phyloP scores from a whole-genome alignment of 768 basidiomycete genomes.

The Podaxis sp. region DNA sequence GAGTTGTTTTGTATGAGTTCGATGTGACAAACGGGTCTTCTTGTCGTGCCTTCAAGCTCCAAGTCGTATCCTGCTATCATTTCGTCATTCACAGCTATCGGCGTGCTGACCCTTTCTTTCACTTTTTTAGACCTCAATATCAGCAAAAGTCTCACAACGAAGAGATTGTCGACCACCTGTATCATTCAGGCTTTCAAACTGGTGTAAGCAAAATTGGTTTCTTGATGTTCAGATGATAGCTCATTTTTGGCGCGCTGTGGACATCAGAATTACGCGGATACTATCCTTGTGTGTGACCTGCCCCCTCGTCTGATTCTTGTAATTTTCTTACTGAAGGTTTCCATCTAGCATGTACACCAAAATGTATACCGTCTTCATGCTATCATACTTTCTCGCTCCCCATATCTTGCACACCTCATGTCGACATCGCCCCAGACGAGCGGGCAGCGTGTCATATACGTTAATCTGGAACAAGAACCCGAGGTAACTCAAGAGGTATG shows the following conservation, averaged over 20 bases:
- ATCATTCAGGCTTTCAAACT: conserved; percentile 77
- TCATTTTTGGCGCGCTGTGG: conserved; percentile 15
- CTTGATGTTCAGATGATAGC: conserved; percentile 17
- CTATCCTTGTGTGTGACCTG: conserved; percentile 58
- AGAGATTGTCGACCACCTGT: conserved; percentile 76
- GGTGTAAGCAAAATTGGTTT: conserved; percentile 54
- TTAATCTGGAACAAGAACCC: conserved; percentile 75
- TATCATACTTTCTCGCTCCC: conserved; percentile 85
- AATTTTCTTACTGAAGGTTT: conserved; percentile 12
- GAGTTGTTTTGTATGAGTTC: conserved; percentile 31
- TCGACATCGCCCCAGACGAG: conserved; percentile 70
- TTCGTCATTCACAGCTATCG: not conserved
- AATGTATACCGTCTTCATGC: conserved; percentile 77
- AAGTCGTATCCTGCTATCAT: conserved; percentile 5
- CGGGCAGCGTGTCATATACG: conserved; percentile 68
- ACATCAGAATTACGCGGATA: conserved; percentile 78
- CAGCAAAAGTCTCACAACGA: conserved; percentile 66
- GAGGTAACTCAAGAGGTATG: conserved; percentile 84
- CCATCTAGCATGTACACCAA: conserved; percentile 67
- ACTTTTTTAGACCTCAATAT: conserved; percentile 42
- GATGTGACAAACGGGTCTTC: conserved; percentile 1
- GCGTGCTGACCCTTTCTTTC: conserved; percentile 18
- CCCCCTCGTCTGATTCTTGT: conserved; percentile 3
- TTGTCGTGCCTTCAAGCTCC: conserved; percentile 7
- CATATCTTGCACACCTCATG: conserved; percentile 87